Percentiles rank a stretch among this genome's conserved stretches.
Evolutionary conservation across 1,139 yeast genomes (phyloP).

Genomic region (Suhomyces anneliseae): DNA sequence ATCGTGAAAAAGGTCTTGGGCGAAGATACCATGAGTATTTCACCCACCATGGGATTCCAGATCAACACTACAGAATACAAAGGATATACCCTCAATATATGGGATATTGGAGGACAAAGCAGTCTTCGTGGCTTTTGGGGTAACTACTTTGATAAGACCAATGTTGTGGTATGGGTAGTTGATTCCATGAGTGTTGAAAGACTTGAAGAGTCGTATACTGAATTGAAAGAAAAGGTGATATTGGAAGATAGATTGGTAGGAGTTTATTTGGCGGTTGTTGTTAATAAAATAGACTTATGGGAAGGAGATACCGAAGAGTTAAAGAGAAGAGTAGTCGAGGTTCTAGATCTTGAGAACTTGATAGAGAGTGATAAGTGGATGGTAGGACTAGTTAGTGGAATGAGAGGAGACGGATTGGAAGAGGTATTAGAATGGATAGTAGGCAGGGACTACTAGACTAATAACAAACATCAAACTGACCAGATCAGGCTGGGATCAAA

Average conservation of each 20-base stretch:
- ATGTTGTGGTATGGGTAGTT: constrained; percentile 88
- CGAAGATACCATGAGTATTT: constrained; percentile 36
- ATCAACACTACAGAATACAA: constrained; percentile 41
- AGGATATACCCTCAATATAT: constrained; percentile 44
- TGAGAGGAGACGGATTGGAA: constrained; percentile 50
- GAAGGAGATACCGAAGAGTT: constrained; percentile 18
- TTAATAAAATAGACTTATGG: constrained; percentile 58
- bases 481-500: too few species aligned
- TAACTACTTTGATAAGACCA: constrained; percentile 85
- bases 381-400: constrained; percentile 54
- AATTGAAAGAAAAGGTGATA: constrained; percentile 58
- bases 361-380: constrained; percentile 34
- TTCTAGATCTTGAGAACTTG: constrained; percentile 25
- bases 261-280: constrained; percentile 53
- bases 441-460: constrained; percentile 11
- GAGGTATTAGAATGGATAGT: constrained; percentile 52
- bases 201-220: constrained; percentile 61
- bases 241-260: constrained; percentile 71
- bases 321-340: constrained; percentile 17
- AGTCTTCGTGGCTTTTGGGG: constrained; percentile 84
- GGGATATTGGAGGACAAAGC: constrained; percentile 92
- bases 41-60: constrained; percentile 58
- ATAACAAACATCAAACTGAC: too few species aligned
- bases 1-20: constrained; percentile 65
- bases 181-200: constrained; percentile 68